Conservation (phyloP, 768 basidiomycete genomes). For the Favolaschia claudopus region DNA sequence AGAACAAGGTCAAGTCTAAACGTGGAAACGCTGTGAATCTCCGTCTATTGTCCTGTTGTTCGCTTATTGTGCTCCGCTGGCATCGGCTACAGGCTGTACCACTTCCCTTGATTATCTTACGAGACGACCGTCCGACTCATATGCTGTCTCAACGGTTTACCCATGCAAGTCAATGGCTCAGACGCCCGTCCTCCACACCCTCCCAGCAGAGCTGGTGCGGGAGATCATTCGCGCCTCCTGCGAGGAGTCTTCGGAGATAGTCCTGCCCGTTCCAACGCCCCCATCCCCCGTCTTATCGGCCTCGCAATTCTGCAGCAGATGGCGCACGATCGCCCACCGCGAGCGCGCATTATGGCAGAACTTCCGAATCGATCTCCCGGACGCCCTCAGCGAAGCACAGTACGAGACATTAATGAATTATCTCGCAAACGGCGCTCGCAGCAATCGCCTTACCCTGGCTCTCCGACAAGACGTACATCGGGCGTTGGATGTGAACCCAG, state of each 20-base stretch:
- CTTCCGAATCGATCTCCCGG: background rate
- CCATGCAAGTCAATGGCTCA: background rate
- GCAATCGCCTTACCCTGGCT: background rate
- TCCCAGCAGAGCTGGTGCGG: conserved; percentile 3
- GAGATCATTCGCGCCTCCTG: conserved; percentile 3
- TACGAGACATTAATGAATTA: conserved; percentile 6
- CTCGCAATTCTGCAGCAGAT: conserved; percentile 1
- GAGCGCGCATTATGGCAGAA: background rate
- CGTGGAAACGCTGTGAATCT: too few species aligned
- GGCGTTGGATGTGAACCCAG: background rate
- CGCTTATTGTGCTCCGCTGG: too few species aligned
- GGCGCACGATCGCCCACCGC: background rate
- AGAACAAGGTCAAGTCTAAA: too few species aligned
- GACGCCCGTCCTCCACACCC: background rate
- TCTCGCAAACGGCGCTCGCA: background rate
- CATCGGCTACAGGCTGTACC: too few species aligned
- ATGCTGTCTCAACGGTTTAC: background rate
- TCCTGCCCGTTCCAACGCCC: background rate
- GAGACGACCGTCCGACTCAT: background rate
- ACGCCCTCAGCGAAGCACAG: background rate
- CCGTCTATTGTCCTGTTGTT: too few species aligned
- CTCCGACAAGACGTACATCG: background rate
- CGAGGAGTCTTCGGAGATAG: background rate
- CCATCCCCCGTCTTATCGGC: background rate
- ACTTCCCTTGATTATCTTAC: background rate